Evolutionary conservation across 164 flowering plant species (phyloP), one percentile per base, ranked within the genome.

Genomic region (Nelumbo lutea): DNA sequence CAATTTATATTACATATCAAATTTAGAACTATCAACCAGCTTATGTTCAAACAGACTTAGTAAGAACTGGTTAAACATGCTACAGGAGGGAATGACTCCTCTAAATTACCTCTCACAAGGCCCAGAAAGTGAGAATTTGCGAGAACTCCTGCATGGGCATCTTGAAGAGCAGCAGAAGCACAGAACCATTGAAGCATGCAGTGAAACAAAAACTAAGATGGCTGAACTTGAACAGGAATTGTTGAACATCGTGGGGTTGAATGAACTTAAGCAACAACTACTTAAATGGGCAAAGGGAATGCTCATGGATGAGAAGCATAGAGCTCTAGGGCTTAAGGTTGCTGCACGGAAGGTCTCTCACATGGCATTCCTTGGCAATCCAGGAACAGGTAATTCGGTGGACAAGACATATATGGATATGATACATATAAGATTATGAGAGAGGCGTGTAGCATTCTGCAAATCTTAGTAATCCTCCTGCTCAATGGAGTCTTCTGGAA

Each of bases 301-400:
- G 98, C 91, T 92, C 69, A 80, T 92, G 77, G 99, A 95, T 80
- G 98, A 95, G 85, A 90, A 87, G 80, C 97, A 97, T 42, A 84
- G 87, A 70, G 89, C 98, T 53, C 89, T 95, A 64, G 99, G 98
- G 48, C 84, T 92, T 11, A 86, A 84, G 80, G 88, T 95, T 65
- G 93, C 91, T 66, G 70, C 83, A 13, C 78, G 98, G 70, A 86
- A 78, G 68, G 88, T 91, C 53, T 97, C 99, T 70, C 99, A 95
- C 71, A 95, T 93, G 99, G 99, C 99, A 42, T 95, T 95, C 69
- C 87, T 95, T 72, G 99, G 99, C 38, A 95, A 89, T 73, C 98
- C 99, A 45, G 99, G 99, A 80, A 95, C 99, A 81, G 99, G 99
- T 92, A 81, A 52, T 39, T n/a, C 15, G 5, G 45, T 43, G 46